phyloP scores from a whole-genome alignment of 1,284 basidiomycete genomes.

The Golubevia sp. region DNA sequence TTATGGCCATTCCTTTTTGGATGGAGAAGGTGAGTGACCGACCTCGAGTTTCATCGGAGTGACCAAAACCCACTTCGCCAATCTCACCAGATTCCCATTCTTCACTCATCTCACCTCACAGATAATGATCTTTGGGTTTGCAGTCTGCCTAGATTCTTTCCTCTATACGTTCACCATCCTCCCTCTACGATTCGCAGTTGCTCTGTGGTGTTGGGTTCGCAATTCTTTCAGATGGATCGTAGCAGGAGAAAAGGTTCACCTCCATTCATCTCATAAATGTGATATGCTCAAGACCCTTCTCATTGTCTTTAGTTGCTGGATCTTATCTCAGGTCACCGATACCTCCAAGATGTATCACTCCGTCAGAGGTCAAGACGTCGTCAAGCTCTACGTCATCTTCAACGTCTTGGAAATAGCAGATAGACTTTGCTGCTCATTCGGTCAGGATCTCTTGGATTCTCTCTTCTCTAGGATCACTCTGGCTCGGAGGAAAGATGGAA shows the following conservation, averaged over 20 bases:
- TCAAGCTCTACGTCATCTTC: conserved; percentile 99
- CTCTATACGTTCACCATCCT: conserved; percentile 97
- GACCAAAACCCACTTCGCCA: neutral
- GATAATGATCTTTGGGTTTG: conserved; percentile 89
- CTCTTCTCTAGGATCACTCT: conserved; percentile 91
- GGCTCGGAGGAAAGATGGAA: conserved; percentile 66
- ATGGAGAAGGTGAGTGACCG: conserved; percentile 78
- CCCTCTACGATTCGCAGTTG: conserved; percentile 73
- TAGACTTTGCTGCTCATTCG: conserved; percentile 90
- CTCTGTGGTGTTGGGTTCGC: conserved; percentile 34
- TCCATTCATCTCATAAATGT: conserved; percentile 76
- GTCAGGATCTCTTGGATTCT: conserved; percentile 95
- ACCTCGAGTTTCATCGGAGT: conserved; percentile 9
- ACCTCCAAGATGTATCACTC: conserved; percentile 98
- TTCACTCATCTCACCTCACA: conserved; percentile 51
- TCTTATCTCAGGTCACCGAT: conserved; percentile 83
- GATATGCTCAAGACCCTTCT: conserved; percentile 83
- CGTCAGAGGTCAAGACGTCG: conserved; percentile 81
- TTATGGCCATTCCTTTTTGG: conserved; percentile 86
- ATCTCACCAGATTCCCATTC: no score
- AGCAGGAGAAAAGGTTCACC: conserved; percentile 29
- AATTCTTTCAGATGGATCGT: conserved; percentile 33
- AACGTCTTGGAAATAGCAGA: conserved; percentile 87
- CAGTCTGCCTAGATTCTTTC: conserved; percentile 95
- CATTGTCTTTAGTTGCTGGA: conserved; percentile 74